Percentiles rank a stretch among this genome's conserved stretches.
These are phyloP conservation scores for Sclerotinia sclerotiorum DNA, from an alignment of 2,329 filamentous ascomycete genomes.

Conservation along the genomic window DNA sequence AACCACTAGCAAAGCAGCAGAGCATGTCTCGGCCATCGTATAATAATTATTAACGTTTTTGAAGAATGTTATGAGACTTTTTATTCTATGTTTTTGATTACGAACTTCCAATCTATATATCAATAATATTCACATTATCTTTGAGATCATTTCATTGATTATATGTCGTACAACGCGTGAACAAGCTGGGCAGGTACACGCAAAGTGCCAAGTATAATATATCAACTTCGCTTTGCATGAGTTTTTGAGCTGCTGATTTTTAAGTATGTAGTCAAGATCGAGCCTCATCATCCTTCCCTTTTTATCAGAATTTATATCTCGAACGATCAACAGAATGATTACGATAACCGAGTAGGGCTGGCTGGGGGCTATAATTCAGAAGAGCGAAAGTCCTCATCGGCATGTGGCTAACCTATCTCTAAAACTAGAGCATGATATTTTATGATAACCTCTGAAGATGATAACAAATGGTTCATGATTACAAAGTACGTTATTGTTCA, in stretches of 20 bases:
- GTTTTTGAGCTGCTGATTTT: not conserved
- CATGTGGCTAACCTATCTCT: not conserved
- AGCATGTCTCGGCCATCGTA: not conserved
- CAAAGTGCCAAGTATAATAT: not conserved
- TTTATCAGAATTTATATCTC: not conserved
- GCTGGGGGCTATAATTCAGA: not conserved
- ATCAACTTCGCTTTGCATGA: not conserved
- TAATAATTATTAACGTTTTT: not conserved
- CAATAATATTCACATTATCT: too few species aligned
- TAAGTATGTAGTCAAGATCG: not conserved
- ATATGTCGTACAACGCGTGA: not conserved
- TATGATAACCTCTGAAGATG: not conserved
- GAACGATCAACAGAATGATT: conserved; percentile 7
- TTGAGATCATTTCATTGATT: not conserved
- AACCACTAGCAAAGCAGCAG: not conserved
- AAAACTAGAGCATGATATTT: not conserved
- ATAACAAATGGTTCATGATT: not conserved
- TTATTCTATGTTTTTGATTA: not conserved
- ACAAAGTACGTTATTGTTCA: not conserved
- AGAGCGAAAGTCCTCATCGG: not conserved
- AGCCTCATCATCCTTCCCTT: not conserved
- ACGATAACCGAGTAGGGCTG: conserved; percentile 5
- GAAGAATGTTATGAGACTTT: not conserved
- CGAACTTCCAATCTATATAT: too few species aligned
- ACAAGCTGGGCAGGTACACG: not conserved